Evolutionary conservation across 805 yeast genomes (phyloP).

Genomic region (Yarrowia sp.): DNA sequence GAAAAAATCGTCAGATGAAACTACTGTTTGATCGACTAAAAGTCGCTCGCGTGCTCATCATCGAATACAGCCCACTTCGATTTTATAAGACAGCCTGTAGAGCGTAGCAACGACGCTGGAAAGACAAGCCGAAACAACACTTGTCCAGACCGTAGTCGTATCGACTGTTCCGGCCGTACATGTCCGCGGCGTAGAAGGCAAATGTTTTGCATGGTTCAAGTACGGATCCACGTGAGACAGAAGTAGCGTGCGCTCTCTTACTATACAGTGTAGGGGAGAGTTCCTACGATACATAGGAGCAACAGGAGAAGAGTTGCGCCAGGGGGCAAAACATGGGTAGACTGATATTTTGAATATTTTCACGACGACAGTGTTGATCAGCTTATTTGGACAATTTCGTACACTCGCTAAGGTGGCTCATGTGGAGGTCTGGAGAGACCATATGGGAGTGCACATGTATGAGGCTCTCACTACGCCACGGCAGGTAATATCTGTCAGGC

Average conservation of each 20-base stretch:
- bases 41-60: background rate
- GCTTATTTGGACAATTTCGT: too few relatives aligned
- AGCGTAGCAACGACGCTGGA: background rate
- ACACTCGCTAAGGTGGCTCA: too few relatives aligned
- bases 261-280: background rate
- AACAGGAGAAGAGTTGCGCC: background rate
- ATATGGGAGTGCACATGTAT: too few relatives aligned
- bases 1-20: background rate
- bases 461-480: too few relatives aligned
- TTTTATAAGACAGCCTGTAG: background rate
- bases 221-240: background rate
- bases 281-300: background rate
- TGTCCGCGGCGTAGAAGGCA: background rate
- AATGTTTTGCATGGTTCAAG: background rate
- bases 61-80: background rate
- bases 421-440: too few relatives aligned
- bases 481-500: background rate
- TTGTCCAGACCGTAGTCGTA: background rate
- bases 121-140: background rate
- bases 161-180: background rate
- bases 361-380: too few relatives aligned
- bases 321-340: background rate
- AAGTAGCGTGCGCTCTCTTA: background rate
- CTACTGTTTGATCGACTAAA: background rate
- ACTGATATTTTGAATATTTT: background rate